Conservation (phyloP, 2,329 filamentous ascomycete species). For the Fusarium pseudoanthophilum region DNA sequence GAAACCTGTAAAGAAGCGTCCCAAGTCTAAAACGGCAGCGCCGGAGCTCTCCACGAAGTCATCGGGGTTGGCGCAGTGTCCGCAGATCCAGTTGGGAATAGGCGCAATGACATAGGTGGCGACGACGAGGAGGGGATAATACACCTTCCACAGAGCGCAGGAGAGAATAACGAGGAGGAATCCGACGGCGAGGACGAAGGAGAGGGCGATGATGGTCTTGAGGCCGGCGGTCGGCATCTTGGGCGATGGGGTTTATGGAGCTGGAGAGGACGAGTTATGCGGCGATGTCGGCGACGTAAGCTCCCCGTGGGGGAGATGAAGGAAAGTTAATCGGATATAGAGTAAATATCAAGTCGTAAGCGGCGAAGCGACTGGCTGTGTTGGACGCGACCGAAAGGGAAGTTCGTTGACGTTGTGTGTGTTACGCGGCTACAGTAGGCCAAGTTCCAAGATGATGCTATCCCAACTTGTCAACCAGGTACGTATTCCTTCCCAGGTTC, state of each 20-base stretch:
- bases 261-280: neutral
- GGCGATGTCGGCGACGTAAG: slow-evolving; percentile 19
- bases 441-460: slow-evolving; percentile 41
- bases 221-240: slow-evolving; percentile 83
- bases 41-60: slow-evolving; percentile 91
- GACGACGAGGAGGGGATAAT: slow-evolving; percentile 94
- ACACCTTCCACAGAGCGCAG: slow-evolving; percentile 93
- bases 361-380: neutral
- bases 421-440: slow-evolving; percentile 38
- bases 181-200: slow-evolving; percentile 97
- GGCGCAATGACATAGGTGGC: slow-evolving; percentile 95
- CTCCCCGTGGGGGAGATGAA: slow-evolving; percentile 21
- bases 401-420: slow-evolving; percentile 21
- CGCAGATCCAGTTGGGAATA: slow-evolving; percentile 95
- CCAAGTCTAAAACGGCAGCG: slow-evolving; percentile 89
- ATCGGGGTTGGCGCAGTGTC: slow-evolving; percentile 88
- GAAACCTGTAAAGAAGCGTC: slow-evolving; percentile 93
- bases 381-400: neutral
- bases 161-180: slow-evolving; percentile 99
- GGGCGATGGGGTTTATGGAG: slow-evolving; percentile 38
- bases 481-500: slow-evolving; percentile 24
- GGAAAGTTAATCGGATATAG: neutral
- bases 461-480: slow-evolving; percentile 35
- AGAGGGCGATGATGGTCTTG: slow-evolving; percentile 98
- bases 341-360: neutral